phyloP scores from a whole-genome alignment of 2,329 filamentous ascomycete genomes.

The Lachnellula occidentalis region DNA sequence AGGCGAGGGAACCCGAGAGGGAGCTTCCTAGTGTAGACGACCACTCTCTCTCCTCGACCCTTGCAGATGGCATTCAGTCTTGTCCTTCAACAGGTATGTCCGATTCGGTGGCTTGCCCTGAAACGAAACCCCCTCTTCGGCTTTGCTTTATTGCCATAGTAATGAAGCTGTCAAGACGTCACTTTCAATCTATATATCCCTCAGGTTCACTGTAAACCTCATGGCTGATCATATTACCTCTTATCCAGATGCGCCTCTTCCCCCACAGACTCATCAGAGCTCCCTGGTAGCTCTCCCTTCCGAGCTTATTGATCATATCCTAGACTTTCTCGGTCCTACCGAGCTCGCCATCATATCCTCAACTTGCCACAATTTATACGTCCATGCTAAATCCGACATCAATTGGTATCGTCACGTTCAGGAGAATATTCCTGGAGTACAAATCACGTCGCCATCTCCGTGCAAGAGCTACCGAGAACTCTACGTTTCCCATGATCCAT shows the following conservation, averaged over 20 bases:
- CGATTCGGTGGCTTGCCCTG: not conserved
- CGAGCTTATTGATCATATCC: slow-evolving; percentile 70
- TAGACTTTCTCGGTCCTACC: slow-evolving; percentile 57
- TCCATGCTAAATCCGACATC: slow-evolving; percentile 57
- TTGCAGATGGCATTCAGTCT: not conserved
- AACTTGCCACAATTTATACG: slow-evolving; percentile 56
- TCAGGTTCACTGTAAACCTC: not conserved
- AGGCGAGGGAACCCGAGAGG: slow-evolving; percentile 1
- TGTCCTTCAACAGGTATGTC: not conserved
- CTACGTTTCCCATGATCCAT: slow-evolving; percentile 67
- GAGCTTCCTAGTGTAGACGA: not conserved
- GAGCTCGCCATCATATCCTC: slow-evolving; percentile 57
- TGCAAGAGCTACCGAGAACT: slow-evolving; percentile 63
- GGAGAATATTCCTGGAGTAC: slow-evolving; percentile 54
- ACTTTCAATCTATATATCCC: not conserved
- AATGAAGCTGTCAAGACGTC: not conserved
- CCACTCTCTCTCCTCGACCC: not conserved
- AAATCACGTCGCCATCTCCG: slow-evolving; percentile 50
- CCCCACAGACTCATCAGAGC: not conserved
- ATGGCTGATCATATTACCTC: slow-evolving; percentile 1
- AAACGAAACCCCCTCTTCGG: no score
- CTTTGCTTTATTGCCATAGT: no score
- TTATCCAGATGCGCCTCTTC: not conserved
- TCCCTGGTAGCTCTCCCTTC: slow-evolving; percentile 56
- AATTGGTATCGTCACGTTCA: slow-evolving; percentile 70